Conservation (phyloP, 2,329 filamentous ascomycete species). For the Calonectria pseudoturangicola region DNA sequence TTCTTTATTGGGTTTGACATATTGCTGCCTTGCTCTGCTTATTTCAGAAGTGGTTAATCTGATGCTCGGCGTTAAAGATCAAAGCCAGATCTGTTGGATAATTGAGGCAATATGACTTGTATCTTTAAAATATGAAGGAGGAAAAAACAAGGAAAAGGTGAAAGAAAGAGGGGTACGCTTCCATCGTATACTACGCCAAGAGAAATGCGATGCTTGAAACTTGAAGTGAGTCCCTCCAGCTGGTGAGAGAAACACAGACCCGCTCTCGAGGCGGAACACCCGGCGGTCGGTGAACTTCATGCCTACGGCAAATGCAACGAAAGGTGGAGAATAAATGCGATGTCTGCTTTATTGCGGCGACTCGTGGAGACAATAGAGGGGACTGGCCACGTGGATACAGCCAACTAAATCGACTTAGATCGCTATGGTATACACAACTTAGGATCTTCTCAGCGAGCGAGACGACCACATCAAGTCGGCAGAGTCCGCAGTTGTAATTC, state of each 20-base stretch:
- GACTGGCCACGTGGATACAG: not conserved
- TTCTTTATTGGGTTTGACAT: no score
- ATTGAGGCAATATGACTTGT: no score
- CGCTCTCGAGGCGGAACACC: constrained; percentile 7
- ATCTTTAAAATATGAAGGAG: no score
- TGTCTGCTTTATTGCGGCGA: not conserved
- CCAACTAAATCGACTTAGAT: not conserved
- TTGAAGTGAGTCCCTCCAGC: not conserved
- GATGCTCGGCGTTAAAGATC: no score
- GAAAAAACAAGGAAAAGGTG: no score
- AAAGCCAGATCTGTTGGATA: no score
- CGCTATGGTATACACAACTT: not conserved
- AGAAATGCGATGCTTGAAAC: not conserved
- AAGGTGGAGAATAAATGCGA: not conserved
- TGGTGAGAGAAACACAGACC: not conserved
- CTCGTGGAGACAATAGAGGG: constrained; percentile 13
- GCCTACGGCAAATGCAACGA: not conserved
- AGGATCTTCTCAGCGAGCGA: not conserved
- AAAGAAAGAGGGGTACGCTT: no score
- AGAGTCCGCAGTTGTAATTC: not conserved
- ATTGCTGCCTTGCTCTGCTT: no score
- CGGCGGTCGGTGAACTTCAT: not conserved
- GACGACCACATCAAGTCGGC: not conserved
- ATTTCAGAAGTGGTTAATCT: no score
- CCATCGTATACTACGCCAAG: not conserved